Conservation (phyloP, 768 basidiomycete genomes). For the Auriscalpium microsporum region DNA sequence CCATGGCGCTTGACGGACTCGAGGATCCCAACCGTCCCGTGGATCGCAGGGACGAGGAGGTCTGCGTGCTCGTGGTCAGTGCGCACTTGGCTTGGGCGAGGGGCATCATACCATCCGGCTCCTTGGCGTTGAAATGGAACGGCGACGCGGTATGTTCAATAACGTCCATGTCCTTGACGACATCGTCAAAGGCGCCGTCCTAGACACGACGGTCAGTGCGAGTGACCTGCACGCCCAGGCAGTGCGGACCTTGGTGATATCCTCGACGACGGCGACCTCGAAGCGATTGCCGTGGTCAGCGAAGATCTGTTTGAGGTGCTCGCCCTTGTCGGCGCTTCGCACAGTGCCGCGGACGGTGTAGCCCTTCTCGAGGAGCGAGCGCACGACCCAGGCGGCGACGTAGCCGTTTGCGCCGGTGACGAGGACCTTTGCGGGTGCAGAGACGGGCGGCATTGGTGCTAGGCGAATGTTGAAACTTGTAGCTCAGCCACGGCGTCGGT, state of each 20-base stretch:
- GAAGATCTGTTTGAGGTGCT: slow-evolving; percentile 32
- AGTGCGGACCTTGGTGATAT: slow-evolving; percentile 18
- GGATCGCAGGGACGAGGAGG: background rate
- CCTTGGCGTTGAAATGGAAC: slow-evolving; percentile 19
- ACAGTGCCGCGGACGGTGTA: slow-evolving; percentile 36
- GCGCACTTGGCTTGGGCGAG: too few relatives aligned
- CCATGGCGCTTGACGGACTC: background rate
- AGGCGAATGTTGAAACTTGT: too few relatives aligned
- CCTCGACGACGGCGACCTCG: slow-evolving; percentile 36
- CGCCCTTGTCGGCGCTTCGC: slow-evolving; percentile 33
- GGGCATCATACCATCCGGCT: slow-evolving; percentile 7
- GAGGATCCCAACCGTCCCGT: background rate
- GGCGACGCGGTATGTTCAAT: slow-evolving; percentile 30
- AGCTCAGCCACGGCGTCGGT: too few relatives aligned
- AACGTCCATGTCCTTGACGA: slow-evolving; percentile 33
- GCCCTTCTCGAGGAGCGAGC: slow-evolving; percentile 29
- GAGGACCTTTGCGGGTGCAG: slow-evolving; percentile 1
- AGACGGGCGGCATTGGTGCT: background rate
- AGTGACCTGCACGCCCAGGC: background rate
- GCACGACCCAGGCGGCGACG: slow-evolving; percentile 25
- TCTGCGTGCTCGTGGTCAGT: background rate
- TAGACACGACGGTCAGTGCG: background rate
- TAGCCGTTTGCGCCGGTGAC: slow-evolving; percentile 7
- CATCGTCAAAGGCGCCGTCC: slow-evolving; percentile 31
- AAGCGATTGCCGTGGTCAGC: slow-evolving; percentile 27